Base-by-base conservation (phyloP, 2,329 filamentous ascomycete species). In the Rachicladosporium sp. region DNA sequence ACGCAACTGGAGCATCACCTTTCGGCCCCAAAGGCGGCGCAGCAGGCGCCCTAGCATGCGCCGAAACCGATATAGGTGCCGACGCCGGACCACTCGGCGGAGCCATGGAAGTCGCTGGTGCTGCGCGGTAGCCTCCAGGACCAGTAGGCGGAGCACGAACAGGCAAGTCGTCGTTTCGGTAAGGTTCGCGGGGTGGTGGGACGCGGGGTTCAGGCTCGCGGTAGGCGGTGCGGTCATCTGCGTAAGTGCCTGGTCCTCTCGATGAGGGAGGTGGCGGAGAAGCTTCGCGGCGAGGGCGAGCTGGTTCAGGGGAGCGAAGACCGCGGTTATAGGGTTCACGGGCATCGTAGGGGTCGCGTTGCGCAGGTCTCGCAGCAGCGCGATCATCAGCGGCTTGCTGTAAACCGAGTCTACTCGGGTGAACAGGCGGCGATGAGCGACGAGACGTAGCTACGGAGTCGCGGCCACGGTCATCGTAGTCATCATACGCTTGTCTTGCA, bases 391-490 rank as follows among this genome's bases (percentile, higher is more conserved):
- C 35, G 50, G 51, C 29, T 50, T 58, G 36, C 15, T 48, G 46
- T 11, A 67, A 51, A 35, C 62, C 65, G 36, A 65, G 53, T 48
- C 71, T 66, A 46, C 74, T 76, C 10, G 68, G 66, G 49, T 76
- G 72, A 9, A 71, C 58, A 8, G 64, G 71, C 10, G 77, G 77
- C 4, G 77, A 80, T 6, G 77, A 78, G 36, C 74, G 67, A 41
- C 74, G 69, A 13, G 76, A 80, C 23, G 71, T 76, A 12, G 67
- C 58, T 12, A 61, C 68, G 6, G 76, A 79, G 31, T 68, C 70
- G 41, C 68, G 61, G 15, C 66, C 70, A 13, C 71, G 74, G 32
- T 66, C 63, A 36, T 70, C 66, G 31, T 65, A 67, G 29, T 68
- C 68, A 2, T 47, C 32, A 33, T 54, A 52, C 31, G 56, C 54